Evolutionary conservation across 805 yeast species (phyloP).

Genomic region (Saturnispora zaruensis): DNA sequence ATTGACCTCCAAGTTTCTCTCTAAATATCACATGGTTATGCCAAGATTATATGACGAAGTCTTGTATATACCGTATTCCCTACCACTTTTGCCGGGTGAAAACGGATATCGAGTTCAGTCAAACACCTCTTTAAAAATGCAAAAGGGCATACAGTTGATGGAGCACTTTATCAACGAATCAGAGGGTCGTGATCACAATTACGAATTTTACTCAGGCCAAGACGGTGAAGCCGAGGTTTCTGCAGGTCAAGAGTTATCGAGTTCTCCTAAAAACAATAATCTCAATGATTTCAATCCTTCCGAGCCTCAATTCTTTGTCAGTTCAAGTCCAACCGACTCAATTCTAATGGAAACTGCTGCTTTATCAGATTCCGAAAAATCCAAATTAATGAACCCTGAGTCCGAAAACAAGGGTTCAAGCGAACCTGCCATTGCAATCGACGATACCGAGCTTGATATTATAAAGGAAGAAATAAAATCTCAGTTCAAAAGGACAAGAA

Average conservation of each 20-base stretch:
- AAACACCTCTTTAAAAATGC: constrained; percentile 41
- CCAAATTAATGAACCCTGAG: background rate
- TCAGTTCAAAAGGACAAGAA: background rate
- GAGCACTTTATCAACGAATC: constrained; percentile 71
- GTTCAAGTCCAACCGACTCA: constrained; percentile 28
- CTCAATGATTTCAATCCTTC: constrained; percentile 70
- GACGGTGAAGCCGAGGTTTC: constrained; percentile 33
- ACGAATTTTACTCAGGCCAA: constrained; percentile 79
- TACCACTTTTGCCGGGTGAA: constrained; percentile 80
- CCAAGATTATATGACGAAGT: constrained; percentile 90
- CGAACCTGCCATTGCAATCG: background rate
- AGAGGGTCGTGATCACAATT: constrained; percentile 86
- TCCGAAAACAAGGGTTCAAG: background rate
- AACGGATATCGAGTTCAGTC: constrained; percentile 72
- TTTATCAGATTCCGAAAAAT: constrained; percentile 3
- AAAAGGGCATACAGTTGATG: constrained; percentile 40
- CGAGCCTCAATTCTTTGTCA: constrained; percentile 83
- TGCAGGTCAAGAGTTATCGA: constrained; percentile 17
- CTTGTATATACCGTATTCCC: constrained; percentile 79
- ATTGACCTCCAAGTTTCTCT: constrained; percentile 54
- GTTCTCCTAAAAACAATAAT: constrained; percentile 14
- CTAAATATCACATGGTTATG: constrained; percentile 66
- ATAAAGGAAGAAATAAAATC: constrained; percentile 1
- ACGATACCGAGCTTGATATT: background rate
- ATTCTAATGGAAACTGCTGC: constrained; percentile 15